Evolutionary conservation across 2,329 filamentous ascomycete genomes (phyloP).

Genomic region (Phyllachora maydis): DNA sequence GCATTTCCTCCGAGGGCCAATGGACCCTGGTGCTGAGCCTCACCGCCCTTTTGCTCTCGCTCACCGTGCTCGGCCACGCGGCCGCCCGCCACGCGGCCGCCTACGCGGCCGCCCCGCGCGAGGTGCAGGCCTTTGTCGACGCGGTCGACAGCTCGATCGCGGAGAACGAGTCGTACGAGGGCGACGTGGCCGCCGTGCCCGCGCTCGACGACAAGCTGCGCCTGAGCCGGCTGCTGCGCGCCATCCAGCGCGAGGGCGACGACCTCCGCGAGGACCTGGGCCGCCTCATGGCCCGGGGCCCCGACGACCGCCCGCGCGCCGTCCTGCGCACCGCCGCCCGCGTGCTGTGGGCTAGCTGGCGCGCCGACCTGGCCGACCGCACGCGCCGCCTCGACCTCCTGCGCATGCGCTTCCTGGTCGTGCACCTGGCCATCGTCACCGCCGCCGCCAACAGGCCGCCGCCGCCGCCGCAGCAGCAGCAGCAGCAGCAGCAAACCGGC

Average conservation of each 20-base stretch:
- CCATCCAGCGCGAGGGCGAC: conserved; percentile 39
- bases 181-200: conserved; percentile 33
- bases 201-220: conserved; percentile 42
- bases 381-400: conserved; percentile 37
- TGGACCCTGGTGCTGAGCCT: conserved; percentile 37
- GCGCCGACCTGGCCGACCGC: conserved; percentile 31
- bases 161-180: conserved; percentile 44
- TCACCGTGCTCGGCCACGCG: conserved; percentile 31
- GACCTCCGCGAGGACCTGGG: conserved; percentile 40
- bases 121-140: conserved; percentile 36
- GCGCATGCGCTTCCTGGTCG: conserved; percentile 42
- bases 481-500: conserved; percentile 11
- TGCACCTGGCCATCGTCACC: conserved; percentile 40
- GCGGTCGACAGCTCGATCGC: conserved; percentile 38
- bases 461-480: too few species aligned
- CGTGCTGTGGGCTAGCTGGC: conserved; percentile 35
- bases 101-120: conserved; percentile 34
- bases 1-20: conserved; percentile 26
- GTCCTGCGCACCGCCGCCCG: conserved; percentile 27
- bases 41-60: conserved; percentile 33
- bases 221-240: conserved; percentile 32
- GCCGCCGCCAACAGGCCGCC: conserved; percentile 12
- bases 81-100: conserved; percentile 29
- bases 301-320: conserved; percentile 14
- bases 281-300: conserved; percentile 23